phyloP scores from a whole-genome alignment of 2,329 filamentous ascomycete genomes.

The Phialocephala sp. region DNA sequence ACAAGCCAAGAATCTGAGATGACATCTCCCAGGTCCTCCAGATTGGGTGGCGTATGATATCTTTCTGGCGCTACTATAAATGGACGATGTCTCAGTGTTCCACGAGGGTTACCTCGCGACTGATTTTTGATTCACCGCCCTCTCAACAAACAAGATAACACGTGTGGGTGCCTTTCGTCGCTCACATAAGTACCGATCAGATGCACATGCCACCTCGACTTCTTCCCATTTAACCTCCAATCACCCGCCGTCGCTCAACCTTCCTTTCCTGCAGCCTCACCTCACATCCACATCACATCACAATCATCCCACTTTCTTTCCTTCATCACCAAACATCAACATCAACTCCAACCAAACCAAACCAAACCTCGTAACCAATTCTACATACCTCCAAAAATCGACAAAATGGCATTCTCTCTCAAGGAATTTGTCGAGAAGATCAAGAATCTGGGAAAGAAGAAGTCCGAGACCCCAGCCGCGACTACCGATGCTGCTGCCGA shows the following conservation, averaged over 20 bases:
- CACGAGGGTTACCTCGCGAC: neutral
- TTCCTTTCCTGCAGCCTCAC: neutral
- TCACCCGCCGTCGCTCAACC: neutral
- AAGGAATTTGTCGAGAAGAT: conserved; percentile 4
- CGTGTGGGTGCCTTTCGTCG: neutral
- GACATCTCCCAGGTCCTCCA: neutral
- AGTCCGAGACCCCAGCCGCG: neutral
- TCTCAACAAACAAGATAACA: conserved; percentile 4
- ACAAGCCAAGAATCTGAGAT: neutral
- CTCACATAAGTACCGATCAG: neutral
- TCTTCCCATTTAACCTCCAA: neutral
- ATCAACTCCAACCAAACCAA: neutral
- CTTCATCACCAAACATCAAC: neutral
- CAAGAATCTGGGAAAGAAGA: conserved; percentile 8
- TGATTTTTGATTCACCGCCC: conserved; percentile 5
- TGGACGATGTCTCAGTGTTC: neutral
- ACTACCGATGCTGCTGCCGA: neutral
- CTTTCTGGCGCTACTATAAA: neutral
- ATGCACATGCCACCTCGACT: neutral
- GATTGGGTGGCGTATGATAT: conserved; percentile 7
- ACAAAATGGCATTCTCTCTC: conserved; percentile 4
- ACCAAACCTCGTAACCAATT: neutral
- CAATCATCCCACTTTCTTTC: conserved; percentile 5
- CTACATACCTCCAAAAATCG: neutral
- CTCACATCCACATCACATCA: neutral